Evolutionary conservation across 768 basidiomycete species (phyloP).

Genomic region (Leucocoprinus birnbaumii): DNA sequence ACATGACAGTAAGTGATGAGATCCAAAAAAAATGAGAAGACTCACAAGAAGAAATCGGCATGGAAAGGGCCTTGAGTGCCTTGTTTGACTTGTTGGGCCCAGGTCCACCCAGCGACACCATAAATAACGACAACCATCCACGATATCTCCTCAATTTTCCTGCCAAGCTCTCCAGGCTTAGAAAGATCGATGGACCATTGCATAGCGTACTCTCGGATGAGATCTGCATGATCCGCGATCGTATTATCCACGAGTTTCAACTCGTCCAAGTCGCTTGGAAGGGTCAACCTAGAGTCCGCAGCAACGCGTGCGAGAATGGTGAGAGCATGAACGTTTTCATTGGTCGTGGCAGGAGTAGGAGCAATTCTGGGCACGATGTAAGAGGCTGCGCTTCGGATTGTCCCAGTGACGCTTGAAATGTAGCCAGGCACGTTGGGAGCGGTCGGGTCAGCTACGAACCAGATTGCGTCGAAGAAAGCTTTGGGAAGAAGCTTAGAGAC

Average conservation of each 20-base stretch:
- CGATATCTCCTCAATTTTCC: constrained; percentile 60
- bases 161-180: constrained; percentile 35
- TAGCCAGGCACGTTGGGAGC: neutral
- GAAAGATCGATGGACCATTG: constrained; percentile 40
- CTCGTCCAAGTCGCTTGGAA: constrained; percentile 16
- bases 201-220: constrained; percentile 36
- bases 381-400: neutral
- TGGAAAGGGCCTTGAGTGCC: constrained; percentile 33
- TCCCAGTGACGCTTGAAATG: neutral
- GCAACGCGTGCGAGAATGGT: constrained; percentile 53
- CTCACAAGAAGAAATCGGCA: constrained; percentile 54
- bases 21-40: constrained; percentile 7
- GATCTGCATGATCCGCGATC: constrained; percentile 33
- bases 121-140: constrained; percentile 59
- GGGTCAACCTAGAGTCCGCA: constrained; percentile 40
- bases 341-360: neutral
- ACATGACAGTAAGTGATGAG: neutral
- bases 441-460: neutral
- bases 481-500: constrained; percentile 21
- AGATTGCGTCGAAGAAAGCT: constrained; percentile 19
- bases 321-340: constrained; percentile 38
- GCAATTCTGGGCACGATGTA: neutral
- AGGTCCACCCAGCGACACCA: constrained; percentile 49
- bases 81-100: constrained; percentile 22
- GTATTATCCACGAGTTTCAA: constrained; percentile 28